Base-by-base conservation (phyloP, 1,284 basidiomycete species). In the Fomitopsis betulina region DNA sequence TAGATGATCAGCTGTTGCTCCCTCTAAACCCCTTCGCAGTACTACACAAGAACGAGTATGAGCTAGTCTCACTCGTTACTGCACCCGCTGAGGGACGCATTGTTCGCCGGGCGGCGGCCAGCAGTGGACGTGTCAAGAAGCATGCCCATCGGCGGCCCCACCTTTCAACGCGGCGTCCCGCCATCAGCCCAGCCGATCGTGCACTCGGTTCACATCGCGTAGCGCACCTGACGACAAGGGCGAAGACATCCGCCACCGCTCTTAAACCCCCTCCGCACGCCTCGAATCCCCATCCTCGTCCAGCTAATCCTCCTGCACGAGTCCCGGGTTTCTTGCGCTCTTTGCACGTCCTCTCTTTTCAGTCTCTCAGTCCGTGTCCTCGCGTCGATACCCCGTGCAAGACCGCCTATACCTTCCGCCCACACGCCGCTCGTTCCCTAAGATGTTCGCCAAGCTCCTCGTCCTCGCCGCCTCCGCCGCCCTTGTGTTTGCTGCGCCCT, bases 401-500 rank as follows among this genome's bases (percentile, higher is more conserved):
- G 32, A 3, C 21, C 45, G 19, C 42, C n/a, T 35, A 30, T n/a
- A 53, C 27, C 43, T 21, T 56, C 49, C 47, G 12, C 35, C 55
- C 50, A 38, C 53, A 40, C 23, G 51, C 58, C 53, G 60, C 59
- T 49, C 52, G 39, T 17, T 30, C 49, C 19, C 25, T 53, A 57
- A 40, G 33, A 67, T 67, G 66, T 61, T 67, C 62, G 50, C 62
- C 60, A 62, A 62, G 62, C 56, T 70, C 63, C 42, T 66, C 55
- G 57, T 60, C 33, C 53, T 67, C 61, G 54, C 66, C 57, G 59
- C 69, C 5, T 58, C 63, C 53, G 55, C 70, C 59, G 63, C 66
- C 42, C 59, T 66, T 43, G 65, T 67, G 38, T 62, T 30, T 55
- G 70, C 73, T 19, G 71, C 73, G 5, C 73, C 72, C n/a, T 15